Percentiles rank a stretch among this genome's conserved stretches.
Conservation (phyloP, 2,329 filamentous ascomycete species). For the Beauveria sp. region DNA sequence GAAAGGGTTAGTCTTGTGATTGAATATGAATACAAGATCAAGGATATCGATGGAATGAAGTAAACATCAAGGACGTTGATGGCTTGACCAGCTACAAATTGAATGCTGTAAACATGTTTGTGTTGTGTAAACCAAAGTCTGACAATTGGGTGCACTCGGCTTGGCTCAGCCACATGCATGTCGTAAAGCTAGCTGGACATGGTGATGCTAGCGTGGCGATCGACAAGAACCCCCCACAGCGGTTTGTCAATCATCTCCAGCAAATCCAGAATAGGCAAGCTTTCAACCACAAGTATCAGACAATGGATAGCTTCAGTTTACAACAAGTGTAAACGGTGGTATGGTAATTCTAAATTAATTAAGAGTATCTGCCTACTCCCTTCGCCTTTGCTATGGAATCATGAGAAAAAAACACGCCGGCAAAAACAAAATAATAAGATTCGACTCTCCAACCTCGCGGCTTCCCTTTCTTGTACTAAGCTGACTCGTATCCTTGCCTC, state of each 20-base stretch:
- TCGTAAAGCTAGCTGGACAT: not conserved
- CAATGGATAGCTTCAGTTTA: not conserved
- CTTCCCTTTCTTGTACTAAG: not conserved
- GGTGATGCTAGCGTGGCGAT: conserved; percentile 2
- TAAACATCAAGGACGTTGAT: no score
- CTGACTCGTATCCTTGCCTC: not conserved
- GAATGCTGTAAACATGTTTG: not conserved
- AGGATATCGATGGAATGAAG: no score
- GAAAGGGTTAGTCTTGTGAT: no score
- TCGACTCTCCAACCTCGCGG: not conserved
- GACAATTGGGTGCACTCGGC: not conserved
- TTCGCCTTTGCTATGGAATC: conserved; percentile 12
- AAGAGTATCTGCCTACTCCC: conserved; percentile 7
- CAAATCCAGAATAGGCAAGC: not conserved
- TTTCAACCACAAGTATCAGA: not conserved
- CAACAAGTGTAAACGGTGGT: not conserved
- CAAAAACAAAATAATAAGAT: conserved; percentile 8
- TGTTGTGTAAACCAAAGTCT: not conserved
- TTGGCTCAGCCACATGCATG: conserved; percentile 2
- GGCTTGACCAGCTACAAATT: not conserved
- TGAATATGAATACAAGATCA: no score
- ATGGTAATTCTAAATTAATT: conserved; percentile 11
- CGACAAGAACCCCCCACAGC: conserved; percentile 7
- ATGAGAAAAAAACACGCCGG: conserved; percentile 1
- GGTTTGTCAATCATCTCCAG: not conserved